phyloP scores from a whole-genome alignment of 495 filamentous ascomycete genomes.

The Aspergillus homomorphus region DNA sequence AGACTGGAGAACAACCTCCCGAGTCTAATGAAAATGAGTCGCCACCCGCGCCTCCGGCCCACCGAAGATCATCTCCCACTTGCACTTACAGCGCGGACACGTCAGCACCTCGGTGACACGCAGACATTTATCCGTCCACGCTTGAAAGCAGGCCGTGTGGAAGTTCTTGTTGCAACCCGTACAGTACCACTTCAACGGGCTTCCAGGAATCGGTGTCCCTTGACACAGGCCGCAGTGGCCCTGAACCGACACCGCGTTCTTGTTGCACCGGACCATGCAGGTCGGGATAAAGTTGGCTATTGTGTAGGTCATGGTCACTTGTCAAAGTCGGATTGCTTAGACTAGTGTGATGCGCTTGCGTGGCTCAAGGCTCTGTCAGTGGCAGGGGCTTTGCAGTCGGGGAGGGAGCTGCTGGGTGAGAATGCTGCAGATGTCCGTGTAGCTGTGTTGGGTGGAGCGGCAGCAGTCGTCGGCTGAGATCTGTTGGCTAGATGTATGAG shows the following conservation, averaged over 20 bases:
- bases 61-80: not conserved
- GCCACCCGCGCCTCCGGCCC: not conserved
- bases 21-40: not conserved
- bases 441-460: no score
- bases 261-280: not conserved
- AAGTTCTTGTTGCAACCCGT: not conserved
- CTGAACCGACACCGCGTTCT: not conserved
- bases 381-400: no score
- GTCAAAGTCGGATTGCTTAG: no score
- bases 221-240: not conserved
- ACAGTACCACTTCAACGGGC: not conserved
- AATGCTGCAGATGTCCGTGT: no score
- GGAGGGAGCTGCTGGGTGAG: no score
- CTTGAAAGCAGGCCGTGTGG: not conserved
- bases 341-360: no score
- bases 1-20: no score
- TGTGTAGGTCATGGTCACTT: not conserved
- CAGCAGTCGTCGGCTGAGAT: no score
- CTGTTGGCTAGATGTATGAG: no score
- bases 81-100: not conserved
- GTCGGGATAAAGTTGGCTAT: not conserved
- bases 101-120: not conserved
- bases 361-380: no score
- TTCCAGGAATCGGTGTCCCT: not conserved
- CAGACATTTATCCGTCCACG: not conserved